Conservation (phyloP, 352 stramenopile species). For the Elongisporangium anandrum region DNA sequence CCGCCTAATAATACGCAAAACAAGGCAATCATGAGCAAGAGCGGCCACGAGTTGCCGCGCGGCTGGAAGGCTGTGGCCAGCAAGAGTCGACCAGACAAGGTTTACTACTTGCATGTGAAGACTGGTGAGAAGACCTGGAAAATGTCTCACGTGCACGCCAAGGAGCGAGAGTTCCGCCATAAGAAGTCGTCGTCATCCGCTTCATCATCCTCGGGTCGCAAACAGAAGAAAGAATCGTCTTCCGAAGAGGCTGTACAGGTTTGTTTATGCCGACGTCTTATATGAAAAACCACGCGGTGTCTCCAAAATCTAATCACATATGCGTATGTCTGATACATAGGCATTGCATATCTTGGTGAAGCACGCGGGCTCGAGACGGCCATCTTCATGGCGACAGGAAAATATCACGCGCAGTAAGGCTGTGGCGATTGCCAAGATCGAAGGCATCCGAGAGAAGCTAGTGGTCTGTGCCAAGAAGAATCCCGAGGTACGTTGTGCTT, state of each 20-base stretch:
- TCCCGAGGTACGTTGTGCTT: constrained; percentile 34
- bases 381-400: constrained; percentile 87
- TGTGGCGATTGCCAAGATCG: constrained; percentile 70
- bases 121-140: constrained; percentile 88
- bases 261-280: background rate
- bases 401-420: constrained; percentile 86
- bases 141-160: constrained; percentile 74
- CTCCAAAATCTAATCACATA: background rate
- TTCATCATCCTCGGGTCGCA: constrained; percentile 6
- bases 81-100: constrained; percentile 80
- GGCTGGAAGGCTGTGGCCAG: constrained; percentile 87
- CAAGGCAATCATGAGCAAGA: constrained; percentile 25
- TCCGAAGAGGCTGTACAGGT: background rate
- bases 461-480: constrained; percentile 61
- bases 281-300: background rate
- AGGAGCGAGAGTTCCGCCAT: constrained; percentile 73
- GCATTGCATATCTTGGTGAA: constrained; percentile 88
- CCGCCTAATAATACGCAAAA: background rate
- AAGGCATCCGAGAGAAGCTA: constrained; percentile 81
- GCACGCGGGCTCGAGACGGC: constrained; percentile 72
- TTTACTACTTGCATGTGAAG: constrained; percentile 84
- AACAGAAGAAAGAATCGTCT: constrained; percentile 15
- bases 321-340: constrained; percentile 12
- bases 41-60: constrained; percentile 61
- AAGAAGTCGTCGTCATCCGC: constrained; percentile 18